phyloP scores from a whole-genome alignment of 139 green algal species.

The Tetradesmus obliquus region DNA sequence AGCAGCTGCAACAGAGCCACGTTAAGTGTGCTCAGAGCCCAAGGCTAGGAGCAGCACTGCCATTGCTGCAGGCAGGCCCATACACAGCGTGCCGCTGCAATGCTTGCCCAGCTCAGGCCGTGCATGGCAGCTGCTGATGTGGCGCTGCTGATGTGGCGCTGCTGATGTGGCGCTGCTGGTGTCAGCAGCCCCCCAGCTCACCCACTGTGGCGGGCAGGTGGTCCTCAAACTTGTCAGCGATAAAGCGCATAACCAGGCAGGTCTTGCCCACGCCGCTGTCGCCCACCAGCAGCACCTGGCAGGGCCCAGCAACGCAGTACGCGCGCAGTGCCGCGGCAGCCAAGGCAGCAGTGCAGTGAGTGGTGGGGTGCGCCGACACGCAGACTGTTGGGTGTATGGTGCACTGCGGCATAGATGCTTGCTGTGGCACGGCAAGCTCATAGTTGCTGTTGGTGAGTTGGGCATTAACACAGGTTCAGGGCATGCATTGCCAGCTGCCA shows the following conservation, averaged over 20 bases:
- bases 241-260: slow-evolving; percentile 46
- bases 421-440: background rate
- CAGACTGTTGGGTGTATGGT: background rate
- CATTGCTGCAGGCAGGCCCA: too few relatives aligned
- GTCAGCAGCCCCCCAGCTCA: background rate
- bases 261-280: slow-evolving; percentile 58
- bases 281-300: slow-evolving; percentile 54
- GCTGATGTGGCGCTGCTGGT: background rate
- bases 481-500: background rate
- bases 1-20: too few relatives aligned
- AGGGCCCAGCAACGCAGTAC: background rate
- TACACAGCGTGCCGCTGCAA: too few relatives aligned
- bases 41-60: too few relatives aligned
- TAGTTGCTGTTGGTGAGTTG: background rate
- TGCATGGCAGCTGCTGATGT: background rate
- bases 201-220: slow-evolving; percentile 50
- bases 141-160: background rate
- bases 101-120: background rate
- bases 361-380: background rate
- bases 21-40: too few relatives aligned
- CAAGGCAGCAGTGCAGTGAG: background rate
- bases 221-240: slow-evolving; percentile 44
- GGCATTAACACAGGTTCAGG: background rate
- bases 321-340: background rate
- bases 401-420: background rate